Base-by-base conservation (phyloP, 1,284 basidiomycete species). In the Lignosus rhinocerotis region DNA sequence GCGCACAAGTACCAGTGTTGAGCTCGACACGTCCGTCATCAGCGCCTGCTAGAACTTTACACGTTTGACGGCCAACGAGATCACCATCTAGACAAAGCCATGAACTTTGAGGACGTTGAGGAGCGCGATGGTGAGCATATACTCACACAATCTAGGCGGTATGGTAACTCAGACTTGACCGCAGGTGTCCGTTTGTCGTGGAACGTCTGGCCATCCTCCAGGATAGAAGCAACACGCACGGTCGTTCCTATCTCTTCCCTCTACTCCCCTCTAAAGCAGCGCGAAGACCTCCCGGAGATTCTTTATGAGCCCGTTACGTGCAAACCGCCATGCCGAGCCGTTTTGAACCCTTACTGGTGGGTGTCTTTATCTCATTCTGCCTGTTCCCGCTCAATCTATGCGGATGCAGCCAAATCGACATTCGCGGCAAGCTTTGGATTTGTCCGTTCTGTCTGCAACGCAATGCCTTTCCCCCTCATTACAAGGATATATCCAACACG, bases 221-320 rank as follows among this genome's bases (percentile, higher is more conserved):
- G 96, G 68, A 94, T 98, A 77, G 97, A 99, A 78, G 94, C 96
- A 9, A 98, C 96, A 44, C 84, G 97, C 67, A 99, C 95, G 11
- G 97, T 99, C 48, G 96, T 99, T 7, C 96, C 96, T 66, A 98
- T 99, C 71, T 90, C 95, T 32, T 94, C 96, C 14, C 83, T 99
- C n/a, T 99, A 99, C 79, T 96, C 94, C 0, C 96, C 97, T 16
- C 80, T 99, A 68, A 99, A 98, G 79, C 85, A 93, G 67, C 84
- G 96, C 57, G 94, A 96, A 66, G 96, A 98, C 72, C 83, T 99
- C 0, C 96, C 96, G 1, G 95, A 96, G 1, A 96, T 99, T 36
- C 78, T 98, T 54, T 99, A 99, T 73, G 96, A 98, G 74, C 97
- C 96, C 12, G 96, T 99, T 48, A 96, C 95, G 12, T 99, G 97